Conservation (phyloP, 2,329 filamentous ascomycete species). For the Fusarium cicatricum region DNA sequence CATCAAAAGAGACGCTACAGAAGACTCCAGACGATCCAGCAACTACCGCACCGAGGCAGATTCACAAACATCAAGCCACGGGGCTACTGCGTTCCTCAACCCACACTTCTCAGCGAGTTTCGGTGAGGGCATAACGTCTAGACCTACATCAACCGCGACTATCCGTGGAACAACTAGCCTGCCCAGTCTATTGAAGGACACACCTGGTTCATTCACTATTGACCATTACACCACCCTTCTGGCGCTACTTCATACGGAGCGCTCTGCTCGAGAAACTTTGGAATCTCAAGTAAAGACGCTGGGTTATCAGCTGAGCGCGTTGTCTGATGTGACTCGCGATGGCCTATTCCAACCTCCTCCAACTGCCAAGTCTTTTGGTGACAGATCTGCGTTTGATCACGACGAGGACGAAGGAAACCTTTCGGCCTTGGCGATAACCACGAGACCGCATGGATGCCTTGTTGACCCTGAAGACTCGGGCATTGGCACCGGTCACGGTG, state of each 20-base stretch:
- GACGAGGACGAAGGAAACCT: slow-evolving; percentile 52
- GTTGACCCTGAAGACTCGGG: slow-evolving; percentile 49
- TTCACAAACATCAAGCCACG: slow-evolving; percentile 43
- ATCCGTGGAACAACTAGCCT: slow-evolving; percentile 58
- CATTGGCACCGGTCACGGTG: slow-evolving; percentile 48
- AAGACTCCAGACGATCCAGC: slow-evolving; percentile 33
- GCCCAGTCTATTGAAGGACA: slow-evolving; percentile 50
- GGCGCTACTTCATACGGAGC: slow-evolving; percentile 64
- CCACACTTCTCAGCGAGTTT: slow-evolving; percentile 6
- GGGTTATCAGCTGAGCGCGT: slow-evolving; percentile 57
- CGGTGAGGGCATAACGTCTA: slow-evolving; percentile 29
- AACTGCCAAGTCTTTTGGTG: slow-evolving; percentile 48
- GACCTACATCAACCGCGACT: slow-evolving; percentile 57
- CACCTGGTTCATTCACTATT: slow-evolving; percentile 45
- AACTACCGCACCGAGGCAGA: slow-evolving; percentile 49
- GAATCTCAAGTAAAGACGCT: slow-evolving; percentile 65
- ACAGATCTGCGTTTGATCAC: slow-evolving; percentile 53
- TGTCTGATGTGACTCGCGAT: slow-evolving; percentile 49
- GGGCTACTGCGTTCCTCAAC: slow-evolving; percentile 55
- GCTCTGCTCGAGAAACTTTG: slow-evolving; percentile 61
- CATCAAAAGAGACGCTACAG: slow-evolving; percentile 1
- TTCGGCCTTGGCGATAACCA: slow-evolving; percentile 23
- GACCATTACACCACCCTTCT: slow-evolving; percentile 61
- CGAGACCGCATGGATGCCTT: slow-evolving; percentile 28
- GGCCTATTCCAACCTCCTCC: slow-evolving; percentile 44